Percentiles rank a stretch among this genome's conserved stretches.
Evolutionary conservation across 2,329 filamentous ascomycete species (phyloP).

Genomic region (Biscogniauxia marginata): DNA sequence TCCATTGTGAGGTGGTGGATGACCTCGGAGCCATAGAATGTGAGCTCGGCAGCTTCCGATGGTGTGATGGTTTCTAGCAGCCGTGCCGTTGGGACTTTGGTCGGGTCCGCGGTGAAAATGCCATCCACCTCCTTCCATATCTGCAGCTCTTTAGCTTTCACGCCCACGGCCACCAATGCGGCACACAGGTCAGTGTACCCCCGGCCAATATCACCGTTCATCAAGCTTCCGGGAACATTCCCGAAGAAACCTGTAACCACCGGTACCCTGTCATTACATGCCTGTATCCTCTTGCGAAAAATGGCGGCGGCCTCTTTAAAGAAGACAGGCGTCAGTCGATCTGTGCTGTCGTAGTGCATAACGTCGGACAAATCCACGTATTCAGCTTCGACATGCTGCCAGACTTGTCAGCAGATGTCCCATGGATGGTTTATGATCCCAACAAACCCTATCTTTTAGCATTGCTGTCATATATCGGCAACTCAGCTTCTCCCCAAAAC

Average conservation of each 20-base stretch:
- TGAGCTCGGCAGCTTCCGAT: conserved; percentile 91
- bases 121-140: conserved; percentile 99
- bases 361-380: conserved; percentile 88
- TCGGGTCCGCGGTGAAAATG: conserved; percentile 79
- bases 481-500: conserved; percentile 93
- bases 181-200: conserved; percentile 97
- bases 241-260: conserved; percentile 95
- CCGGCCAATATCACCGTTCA: conserved; percentile 85
- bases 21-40: conserved; percentile 91
- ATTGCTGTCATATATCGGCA: conserved; percentile 88
- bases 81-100: conserved; percentile 88
- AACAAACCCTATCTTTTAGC: conserved; percentile 66
- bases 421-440: background rate
- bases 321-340: conserved; percentile 64
- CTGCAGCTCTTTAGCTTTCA: conserved; percentile 85
- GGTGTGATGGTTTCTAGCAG: conserved; percentile 88
- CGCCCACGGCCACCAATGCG: conserved; percentile 83
- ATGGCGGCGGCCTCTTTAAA: conserved; percentile 63
- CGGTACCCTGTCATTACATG: conserved; percentile 67
- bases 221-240: conserved; percentile 82
- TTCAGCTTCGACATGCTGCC: conserved; percentile 75
- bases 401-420: conserved; percentile 26
- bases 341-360: conserved; percentile 63
- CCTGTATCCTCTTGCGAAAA: conserved; percentile 62
- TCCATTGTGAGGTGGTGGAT: conserved; percentile 99